Evolutionary conservation across 2,329 filamentous ascomycete species (phyloP).

Genomic region (Paraconiothyrium sp.): DNA sequence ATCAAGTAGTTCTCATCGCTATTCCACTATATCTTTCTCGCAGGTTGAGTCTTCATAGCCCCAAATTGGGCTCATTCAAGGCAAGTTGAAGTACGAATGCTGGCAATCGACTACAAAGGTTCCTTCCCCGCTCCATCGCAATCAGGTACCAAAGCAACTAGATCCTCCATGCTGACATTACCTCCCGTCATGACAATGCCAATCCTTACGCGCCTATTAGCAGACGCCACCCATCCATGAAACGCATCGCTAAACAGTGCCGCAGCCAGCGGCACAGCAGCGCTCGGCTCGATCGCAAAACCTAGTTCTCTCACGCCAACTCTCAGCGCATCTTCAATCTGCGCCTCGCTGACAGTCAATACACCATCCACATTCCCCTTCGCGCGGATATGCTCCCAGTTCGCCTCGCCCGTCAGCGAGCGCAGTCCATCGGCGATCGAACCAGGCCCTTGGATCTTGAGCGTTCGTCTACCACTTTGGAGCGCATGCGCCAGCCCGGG

Average conservation of each 20-base stretch:
- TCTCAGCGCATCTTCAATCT: constrained; percentile 17
- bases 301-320: constrained; percentile 11
- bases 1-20: too few species aligned
- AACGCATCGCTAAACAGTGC: constrained; percentile 18
- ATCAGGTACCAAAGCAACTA: neutral
- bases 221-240: constrained; percentile 7
- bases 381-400: constrained; percentile 20
- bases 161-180: constrained; percentile 12
- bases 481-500: constrained; percentile 13
- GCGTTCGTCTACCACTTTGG: constrained; percentile 1
- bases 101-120: too few species aligned
- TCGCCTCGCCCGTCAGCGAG: constrained; percentile 20
- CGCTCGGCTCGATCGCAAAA: constrained; percentile 22
- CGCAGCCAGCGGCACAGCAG: constrained; percentile 21
- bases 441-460: neutral
- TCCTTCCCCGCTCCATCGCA: neutral
- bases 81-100: neutral
- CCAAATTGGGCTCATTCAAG: neutral
- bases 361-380: constrained; percentile 17
- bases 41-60: neutral
- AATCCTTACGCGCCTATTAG: constrained; percentile 2
- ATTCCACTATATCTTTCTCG: too few species aligned
- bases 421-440: constrained; percentile 23
- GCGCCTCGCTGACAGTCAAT: constrained; percentile 17
- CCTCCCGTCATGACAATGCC: constrained; percentile 20